Base-by-base conservation (phyloP, 1,139 yeast genomes). In the Geotrichum restrictum region DNA sequence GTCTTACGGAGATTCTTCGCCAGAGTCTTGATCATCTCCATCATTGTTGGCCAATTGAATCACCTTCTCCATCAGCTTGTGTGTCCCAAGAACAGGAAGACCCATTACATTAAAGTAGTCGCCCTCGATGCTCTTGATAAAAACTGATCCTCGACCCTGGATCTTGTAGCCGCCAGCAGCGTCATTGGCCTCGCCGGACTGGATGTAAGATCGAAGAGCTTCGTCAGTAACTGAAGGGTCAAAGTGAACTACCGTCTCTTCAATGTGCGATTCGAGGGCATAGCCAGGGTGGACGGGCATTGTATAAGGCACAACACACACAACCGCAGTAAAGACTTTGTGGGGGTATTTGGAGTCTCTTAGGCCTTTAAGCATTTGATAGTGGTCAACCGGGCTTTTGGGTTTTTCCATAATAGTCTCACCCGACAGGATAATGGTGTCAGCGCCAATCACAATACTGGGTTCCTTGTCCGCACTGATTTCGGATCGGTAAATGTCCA, bases 121-220 rank as follows among this genome's bases (percentile, higher is more conserved):
- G 0, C 98, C 98, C 1, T 74, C 74, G 14, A 89, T 78, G 16
- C 71, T 68, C 38, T 74, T 70, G 59, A 93, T 80, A 56, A 93
- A 69, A 44, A 83, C 63, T 33, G 68, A 62, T 2, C 87, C 84
- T 0, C 93, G 91, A 1, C 83, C 87, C 67, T 93, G 98, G 56
- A 85, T 84, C 61, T 83, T 84, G 70, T 88, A 89, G 1, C 98
- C 98, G 6, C 97, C 98, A 0, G 98, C 97, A 1, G 87, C 97
- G 41, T 79, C 76, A 4, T 75, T 57, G 0, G 94, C 98, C 66
- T 91, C 98, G 27, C 78, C 85, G 1, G 82, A 72, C 1, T 75
- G 76, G 10, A 87, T 83, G 66, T 91, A 93, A 14, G 74, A 73
- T 36, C 76, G 62, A 2, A 91, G 65, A 36, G 83, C 70, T 16